Conservation (phyloP, 169 alveolate species). For the Miamiensis avidus region DNA sequence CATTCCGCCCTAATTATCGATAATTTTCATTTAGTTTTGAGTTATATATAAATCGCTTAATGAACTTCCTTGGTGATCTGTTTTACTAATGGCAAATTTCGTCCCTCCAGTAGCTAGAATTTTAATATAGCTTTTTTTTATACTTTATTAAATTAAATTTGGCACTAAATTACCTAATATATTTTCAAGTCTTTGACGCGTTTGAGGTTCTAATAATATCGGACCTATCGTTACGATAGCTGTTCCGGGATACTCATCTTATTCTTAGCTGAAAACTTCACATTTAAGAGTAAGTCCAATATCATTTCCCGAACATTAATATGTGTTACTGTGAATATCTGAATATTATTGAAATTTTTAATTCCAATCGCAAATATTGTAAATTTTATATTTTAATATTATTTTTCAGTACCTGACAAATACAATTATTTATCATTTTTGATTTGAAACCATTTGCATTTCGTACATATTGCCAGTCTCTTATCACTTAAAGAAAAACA, state of each 20-base stretch:
- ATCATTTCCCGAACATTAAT: neutral
- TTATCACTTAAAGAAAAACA: neutral
- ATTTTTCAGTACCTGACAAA: neutral
- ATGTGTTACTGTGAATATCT: neutral
- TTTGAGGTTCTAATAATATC: neutral
- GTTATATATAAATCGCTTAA: too few relatives aligned
- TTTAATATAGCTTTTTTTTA: neutral
- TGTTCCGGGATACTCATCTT: neutral
- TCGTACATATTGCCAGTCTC: neutral
- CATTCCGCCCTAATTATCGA: too few relatives aligned
- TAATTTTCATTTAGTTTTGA: too few relatives aligned
- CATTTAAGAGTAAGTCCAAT: neutral
- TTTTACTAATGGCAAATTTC: too few relatives aligned
- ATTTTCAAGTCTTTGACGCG: neutral
- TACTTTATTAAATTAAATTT: too few relatives aligned
- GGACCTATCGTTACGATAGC: neutral
- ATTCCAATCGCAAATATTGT: too few relatives aligned
- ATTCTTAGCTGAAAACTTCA: neutral
- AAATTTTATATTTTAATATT: too few relatives aligned
- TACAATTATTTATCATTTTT: neutral
- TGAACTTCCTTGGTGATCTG: too few relatives aligned
- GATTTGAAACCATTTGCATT: neutral
- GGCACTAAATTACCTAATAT: neutral
- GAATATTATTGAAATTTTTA: too few relatives aligned
- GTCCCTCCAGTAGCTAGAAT: too few relatives aligned